Evolutionary conservation across 257 asterid species (phyloP).

Genomic region (Solanum dulcamara): DNA sequence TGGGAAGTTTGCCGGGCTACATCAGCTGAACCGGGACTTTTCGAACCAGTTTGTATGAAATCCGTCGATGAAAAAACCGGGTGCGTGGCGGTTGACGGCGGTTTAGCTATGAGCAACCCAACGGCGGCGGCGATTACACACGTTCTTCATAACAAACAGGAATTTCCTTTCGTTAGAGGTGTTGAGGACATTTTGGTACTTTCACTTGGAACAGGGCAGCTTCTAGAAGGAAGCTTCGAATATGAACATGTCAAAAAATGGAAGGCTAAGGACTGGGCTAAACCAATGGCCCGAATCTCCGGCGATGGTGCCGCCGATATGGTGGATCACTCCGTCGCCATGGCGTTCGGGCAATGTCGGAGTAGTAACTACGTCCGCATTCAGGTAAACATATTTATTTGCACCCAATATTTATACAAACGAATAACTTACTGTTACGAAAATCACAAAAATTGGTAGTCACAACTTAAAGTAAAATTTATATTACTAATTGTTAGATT

Average conservation of each 20-base stretch:
- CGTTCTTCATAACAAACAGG: slow-evolving; percentile 91
- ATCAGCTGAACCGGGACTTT: slow-evolving; percentile 68
- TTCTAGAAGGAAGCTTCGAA: slow-evolving; percentile 41
- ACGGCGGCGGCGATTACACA: slow-evolving; percentile 97
- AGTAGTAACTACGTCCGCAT: slow-evolving; percentile 51
- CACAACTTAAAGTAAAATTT: background rate
- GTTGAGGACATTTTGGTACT: slow-evolving; percentile 95
- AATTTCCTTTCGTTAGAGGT: slow-evolving; percentile 89
- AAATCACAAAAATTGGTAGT: background rate
- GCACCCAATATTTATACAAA: background rate
- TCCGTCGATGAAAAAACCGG: slow-evolving; percentile 74
- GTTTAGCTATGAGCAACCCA: slow-evolving; percentile 85
- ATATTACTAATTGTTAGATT: background rate
- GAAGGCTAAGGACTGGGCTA: slow-evolving; percentile 67
- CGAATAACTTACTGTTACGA: too few species aligned
- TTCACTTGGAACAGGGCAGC: slow-evolving; percentile 78
- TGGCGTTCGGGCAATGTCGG: slow-evolving; percentile 56
- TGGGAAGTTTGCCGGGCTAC: slow-evolving; percentile 98
- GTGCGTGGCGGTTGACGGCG: slow-evolving; percentile 82
- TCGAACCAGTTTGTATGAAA: slow-evolving; percentile 63
- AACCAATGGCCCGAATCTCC: slow-evolving; percentile 53
- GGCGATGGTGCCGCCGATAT: slow-evolving; percentile 62
- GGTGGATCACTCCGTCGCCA: slow-evolving; percentile 72
- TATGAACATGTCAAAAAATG: slow-evolving; percentile 49
- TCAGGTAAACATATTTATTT: slow-evolving; percentile 26